Evolutionary conservation across 2,329 filamentous ascomycete species (phyloP).

Genomic region (Aspergillus japonicus): DNA sequence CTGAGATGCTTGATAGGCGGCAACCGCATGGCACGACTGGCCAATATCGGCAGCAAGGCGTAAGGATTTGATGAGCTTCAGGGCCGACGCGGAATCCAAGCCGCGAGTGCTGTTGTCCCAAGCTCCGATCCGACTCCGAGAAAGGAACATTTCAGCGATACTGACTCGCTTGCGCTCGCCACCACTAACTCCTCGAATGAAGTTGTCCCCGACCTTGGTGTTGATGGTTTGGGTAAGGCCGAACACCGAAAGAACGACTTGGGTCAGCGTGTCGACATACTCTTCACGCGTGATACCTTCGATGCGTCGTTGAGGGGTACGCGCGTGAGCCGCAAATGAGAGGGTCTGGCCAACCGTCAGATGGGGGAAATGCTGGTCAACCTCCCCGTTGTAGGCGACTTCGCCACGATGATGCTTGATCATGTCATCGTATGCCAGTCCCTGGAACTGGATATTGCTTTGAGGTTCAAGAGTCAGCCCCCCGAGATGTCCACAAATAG

Average conservation of each 20-base stretch:
- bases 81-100: slow-evolving; percentile 49
- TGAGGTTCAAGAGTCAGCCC: slow-evolving; percentile 8
- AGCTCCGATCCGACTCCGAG: slow-evolving; percentile 9
- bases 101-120: slow-evolving; percentile 46
- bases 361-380: slow-evolving; percentile 74
- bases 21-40: slow-evolving; percentile 40
- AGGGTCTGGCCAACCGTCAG: slow-evolving; percentile 73
- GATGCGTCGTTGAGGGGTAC: slow-evolving; percentile 4
- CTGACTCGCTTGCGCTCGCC: slow-evolving; percentile 55
- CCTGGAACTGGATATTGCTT: slow-evolving; percentile 68
- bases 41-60: slow-evolving; percentile 10
- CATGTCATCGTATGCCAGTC: slow-evolving; percentile 30
- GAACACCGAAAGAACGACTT: slow-evolving; percentile 12
- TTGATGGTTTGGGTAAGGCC: slow-evolving; percentile 12
- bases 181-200: slow-evolving; percentile 17
- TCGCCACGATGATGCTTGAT: slow-evolving; percentile 53
- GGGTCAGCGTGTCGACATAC: slow-evolving; percentile 5
- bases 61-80: slow-evolving; percentile 53
- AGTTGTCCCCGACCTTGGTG: slow-evolving; percentile 16
- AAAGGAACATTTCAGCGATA: slow-evolving; percentile 25
- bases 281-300: slow-evolving; percentile 6
- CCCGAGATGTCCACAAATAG: slow-evolving; percentile 66
- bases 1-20: slow-evolving; percentile 60
- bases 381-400: slow-evolving; percentile 76
- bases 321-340: slow-evolving; percentile 66